These are phyloP conservation scores for Fagopyrum tataricum DNA, from an alignment of 148 eudicot species.

Conservation along the genomic window DNA sequence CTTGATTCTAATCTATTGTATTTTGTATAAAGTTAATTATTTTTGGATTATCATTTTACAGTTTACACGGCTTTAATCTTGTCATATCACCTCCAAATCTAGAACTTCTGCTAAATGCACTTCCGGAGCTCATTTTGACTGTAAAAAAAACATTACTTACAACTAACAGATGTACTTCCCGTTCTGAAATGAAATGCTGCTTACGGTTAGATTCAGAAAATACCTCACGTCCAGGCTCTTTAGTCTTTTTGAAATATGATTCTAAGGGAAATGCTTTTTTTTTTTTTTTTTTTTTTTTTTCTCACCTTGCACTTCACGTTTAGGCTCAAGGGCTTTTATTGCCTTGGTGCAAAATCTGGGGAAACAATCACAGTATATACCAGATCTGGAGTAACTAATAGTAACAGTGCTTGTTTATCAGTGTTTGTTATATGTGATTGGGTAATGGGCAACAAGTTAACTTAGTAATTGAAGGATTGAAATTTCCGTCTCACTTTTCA, in stretches of 20 bases:
- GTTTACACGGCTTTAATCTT: not conserved
- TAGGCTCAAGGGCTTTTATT: too few species aligned
- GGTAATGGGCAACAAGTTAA: not conserved
- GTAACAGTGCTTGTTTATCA: not conserved
- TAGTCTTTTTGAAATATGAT: not conserved
- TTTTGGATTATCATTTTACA: not conserved
- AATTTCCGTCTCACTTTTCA: not conserved
- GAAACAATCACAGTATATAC: not conserved
- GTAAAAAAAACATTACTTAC: not conserved
- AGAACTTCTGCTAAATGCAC: not conserved
- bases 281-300: too few species aligned
- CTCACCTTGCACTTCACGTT: too few species aligned
- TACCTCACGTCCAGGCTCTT: not conserved
- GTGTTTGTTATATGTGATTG: constrained; percentile 2
- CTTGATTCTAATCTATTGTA: not conserved
- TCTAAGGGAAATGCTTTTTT: not conserved
- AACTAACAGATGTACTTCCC: not conserved
- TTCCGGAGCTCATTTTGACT: not conserved
- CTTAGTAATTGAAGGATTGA: not conserved
- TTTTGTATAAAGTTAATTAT: not conserved
- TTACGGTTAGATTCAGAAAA: not conserved
- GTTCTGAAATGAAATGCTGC: not conserved
- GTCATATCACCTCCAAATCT: not conserved
- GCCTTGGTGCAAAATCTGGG: not conserved
- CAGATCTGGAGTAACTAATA: not conserved